These are phyloP conservation scores for Cryphonectria nitschkei DNA, from an alignment of 2,329 filamentous ascomycete genomes.

Conservation along the genomic window DNA sequence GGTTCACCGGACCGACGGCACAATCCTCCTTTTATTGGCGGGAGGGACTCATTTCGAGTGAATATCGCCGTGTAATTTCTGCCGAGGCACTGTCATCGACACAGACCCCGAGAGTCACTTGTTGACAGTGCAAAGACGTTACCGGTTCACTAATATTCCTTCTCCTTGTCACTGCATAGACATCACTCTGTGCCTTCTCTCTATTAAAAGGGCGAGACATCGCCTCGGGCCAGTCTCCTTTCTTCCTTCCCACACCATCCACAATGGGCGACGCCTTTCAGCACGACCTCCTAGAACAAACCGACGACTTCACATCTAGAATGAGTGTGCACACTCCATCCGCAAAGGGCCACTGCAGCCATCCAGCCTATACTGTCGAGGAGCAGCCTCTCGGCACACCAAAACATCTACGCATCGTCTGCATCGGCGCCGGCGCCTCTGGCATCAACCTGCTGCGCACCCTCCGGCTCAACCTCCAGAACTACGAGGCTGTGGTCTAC, in stretches of 20 bases:
- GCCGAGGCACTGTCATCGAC: not conserved
- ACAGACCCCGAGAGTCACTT: not conserved
- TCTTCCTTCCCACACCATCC: not conserved
- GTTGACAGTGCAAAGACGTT: not conserved
- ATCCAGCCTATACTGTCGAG: constrained; percentile 39
- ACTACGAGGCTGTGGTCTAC: constrained; percentile 54
- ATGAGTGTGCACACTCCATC: constrained; percentile 23
- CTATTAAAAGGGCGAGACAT: not conserved
- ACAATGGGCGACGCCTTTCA: constrained; percentile 16
- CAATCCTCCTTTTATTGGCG: not conserved
- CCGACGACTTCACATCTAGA: not conserved
- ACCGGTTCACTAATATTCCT: not conserved
- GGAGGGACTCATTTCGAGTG: not conserved
- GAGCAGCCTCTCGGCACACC: constrained; percentile 45
- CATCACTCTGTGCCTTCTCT: not conserved
- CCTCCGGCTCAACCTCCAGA: constrained; percentile 45
- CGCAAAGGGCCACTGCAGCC: constrained; percentile 27
- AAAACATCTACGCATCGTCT: constrained; percentile 47
- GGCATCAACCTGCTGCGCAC: constrained; percentile 51
- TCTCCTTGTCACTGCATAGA: not conserved
- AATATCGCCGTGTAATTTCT: not conserved
- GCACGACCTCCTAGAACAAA: not conserved
- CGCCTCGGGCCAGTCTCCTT: not conserved
- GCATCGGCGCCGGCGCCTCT: constrained; percentile 50
- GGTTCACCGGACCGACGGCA: not conserved